Percentiles rank a stretch among this genome's conserved stretches.
These are phyloP conservation scores for Aspergillus puulaauensis DNA, from an alignment of 2,329 filamentous ascomycete species.

Conservation along the genomic window DNA sequence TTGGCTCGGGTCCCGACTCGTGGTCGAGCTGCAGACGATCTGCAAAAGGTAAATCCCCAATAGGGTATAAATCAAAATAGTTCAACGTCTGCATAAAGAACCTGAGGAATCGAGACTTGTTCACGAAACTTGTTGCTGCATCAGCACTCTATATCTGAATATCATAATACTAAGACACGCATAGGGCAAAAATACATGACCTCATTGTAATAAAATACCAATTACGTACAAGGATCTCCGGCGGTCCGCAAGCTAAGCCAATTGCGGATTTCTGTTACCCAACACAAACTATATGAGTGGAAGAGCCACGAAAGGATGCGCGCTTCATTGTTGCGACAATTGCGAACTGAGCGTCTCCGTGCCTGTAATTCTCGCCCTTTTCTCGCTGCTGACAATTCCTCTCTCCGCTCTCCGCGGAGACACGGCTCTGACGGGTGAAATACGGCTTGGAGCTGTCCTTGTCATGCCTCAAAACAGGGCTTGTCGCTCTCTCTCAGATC, in stretches of 20 bases:
- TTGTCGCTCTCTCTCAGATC: background rate
- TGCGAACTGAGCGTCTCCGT: background rate
- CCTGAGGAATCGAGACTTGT: too few species aligned
- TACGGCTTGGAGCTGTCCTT: background rate
- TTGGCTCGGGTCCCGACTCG: background rate
- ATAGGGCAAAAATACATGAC: slow-evolving; percentile 10
- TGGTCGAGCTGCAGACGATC: too few species aligned
- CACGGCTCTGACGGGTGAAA: background rate
- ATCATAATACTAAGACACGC: too few species aligned
- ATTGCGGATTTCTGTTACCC: slow-evolving; percentile 35
- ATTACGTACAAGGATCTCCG: slow-evolving; percentile 9
- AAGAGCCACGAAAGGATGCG: slow-evolving; percentile 13
- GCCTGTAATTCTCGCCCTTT: too few species aligned
- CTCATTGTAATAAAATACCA: slow-evolving; percentile 6
- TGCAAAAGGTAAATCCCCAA: too few species aligned
- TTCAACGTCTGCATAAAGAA: too few species aligned
- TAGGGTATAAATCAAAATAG: too few species aligned
- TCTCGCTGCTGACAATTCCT: background rate
- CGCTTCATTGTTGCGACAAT: background rate
- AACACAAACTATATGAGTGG: slow-evolving; percentile 37
- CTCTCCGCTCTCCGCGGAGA: slow-evolving; percentile 16
- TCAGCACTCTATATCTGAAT: too few species aligned
- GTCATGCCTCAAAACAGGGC: slow-evolving; percentile 2
- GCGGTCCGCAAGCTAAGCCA: slow-evolving; percentile 23
- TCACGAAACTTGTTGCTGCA: too few species aligned